Evolutionary conservation across 1,284 basidiomycete species (phyloP).

Genomic region (Cryptococcus hybrid): DNA sequence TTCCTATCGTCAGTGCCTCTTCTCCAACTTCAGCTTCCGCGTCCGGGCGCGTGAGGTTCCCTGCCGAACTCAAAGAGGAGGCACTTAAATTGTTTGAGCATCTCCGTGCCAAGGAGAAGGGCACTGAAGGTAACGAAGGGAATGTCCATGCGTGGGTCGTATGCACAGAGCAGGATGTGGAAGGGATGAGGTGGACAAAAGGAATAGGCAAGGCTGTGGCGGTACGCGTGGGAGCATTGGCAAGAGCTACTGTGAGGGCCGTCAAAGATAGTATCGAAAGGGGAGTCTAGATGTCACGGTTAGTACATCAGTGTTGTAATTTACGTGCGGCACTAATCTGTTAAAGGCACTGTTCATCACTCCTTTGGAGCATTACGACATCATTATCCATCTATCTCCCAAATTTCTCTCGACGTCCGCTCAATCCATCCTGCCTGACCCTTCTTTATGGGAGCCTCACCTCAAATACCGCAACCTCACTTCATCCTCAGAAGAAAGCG

Average conservation of each 20-base stretch:
- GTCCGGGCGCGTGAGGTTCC: constrained; percentile 42
- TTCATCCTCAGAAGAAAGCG: constrained; percentile 5
- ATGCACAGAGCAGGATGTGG: constrained; percentile 72
- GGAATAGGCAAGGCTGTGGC: constrained; percentile 66
- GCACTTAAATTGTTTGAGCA: constrained; percentile 57
- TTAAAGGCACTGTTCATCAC: constrained; percentile 77
- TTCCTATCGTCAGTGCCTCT: constrained; percentile 53
- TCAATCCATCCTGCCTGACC: constrained; percentile 54
- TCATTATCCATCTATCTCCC: constrained; percentile 73
- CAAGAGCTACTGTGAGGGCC: constrained; percentile 63
- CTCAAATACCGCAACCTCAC: constrained; percentile 31
- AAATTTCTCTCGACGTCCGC: constrained; percentile 66
- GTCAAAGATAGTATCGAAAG: constrained; percentile 26
- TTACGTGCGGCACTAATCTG: background rate
- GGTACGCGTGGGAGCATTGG: constrained; percentile 65
- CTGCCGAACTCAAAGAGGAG: constrained; percentile 56
- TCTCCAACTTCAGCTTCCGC: constrained; percentile 25
- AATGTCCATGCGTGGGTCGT: constrained; percentile 69
- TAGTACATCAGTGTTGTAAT: constrained; percentile 4
- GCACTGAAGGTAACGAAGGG: constrained; percentile 36
- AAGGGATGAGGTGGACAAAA: constrained; percentile 73
- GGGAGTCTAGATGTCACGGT: constrained; percentile 36
- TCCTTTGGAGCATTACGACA: constrained; percentile 79
- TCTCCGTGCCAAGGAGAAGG: constrained; percentile 48
- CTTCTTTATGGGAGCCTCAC: constrained; percentile 35